phyloP scores from a whole-genome alignment of 1,284 basidiomycete genomes.

The Ustilago curta region DNA sequence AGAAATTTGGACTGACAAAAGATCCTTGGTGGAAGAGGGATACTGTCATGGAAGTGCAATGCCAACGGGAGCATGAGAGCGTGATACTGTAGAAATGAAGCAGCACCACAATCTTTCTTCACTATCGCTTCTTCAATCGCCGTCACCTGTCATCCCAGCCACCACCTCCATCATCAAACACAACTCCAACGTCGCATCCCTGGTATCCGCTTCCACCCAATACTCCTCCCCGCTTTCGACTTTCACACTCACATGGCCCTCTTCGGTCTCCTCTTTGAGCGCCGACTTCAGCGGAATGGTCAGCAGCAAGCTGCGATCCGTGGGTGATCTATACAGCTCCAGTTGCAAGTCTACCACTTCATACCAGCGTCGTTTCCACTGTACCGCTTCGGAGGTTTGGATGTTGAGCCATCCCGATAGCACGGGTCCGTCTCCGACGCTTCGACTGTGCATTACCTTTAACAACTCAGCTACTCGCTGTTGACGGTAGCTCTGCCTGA shows the following conservation, averaged over 20 bases:
- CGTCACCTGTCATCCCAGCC: no score
- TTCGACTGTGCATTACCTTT: background rate
- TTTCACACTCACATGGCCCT: conserved; percentile 1
- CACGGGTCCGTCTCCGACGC: background rate
- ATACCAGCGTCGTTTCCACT: conserved; percentile 30
- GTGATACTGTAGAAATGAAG: no score
- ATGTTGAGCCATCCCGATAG: conserved; percentile 27
- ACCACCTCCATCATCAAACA: no score
- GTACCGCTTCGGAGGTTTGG: conserved; percentile 14
- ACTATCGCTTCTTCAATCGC: no score
- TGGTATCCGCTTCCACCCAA: background rate
- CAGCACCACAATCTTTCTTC: no score
- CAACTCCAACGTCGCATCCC: background rate
- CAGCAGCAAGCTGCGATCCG: conserved; percentile 5
- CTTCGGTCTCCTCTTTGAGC: conserved; percentile 14
- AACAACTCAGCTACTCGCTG: conserved; percentile 1
- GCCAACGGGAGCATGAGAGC: no score
- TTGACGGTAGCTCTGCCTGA: conserved; percentile 5
- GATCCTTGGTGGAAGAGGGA: no score
- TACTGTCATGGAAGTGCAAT: no score
- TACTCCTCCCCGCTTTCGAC: background rate
- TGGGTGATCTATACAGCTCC: conserved; percentile 8
- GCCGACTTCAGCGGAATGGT: conserved; percentile 5
- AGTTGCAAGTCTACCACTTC: conserved; percentile 4
- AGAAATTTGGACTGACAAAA: no score